Evolutionary conservation across 441 rosid species (phyloP), one percentile per base, ranked within the genome.

Genomic region (Aleurites moluccanus): DNA sequence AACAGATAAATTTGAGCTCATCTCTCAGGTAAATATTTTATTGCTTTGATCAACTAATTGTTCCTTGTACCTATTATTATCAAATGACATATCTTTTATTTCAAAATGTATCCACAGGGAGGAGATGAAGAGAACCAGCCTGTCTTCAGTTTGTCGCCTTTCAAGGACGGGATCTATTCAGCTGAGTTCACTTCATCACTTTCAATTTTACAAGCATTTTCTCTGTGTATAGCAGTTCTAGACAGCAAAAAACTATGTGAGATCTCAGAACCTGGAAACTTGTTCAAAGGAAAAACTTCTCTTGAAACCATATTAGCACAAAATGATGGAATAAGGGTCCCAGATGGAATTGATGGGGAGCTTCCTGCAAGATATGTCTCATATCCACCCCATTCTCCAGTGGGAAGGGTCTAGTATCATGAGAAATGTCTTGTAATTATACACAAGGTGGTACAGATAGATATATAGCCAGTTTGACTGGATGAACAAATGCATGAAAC

Each of bases 151-250:
- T 79, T 93, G 75, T 77, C 89, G 30, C 86, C 92, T 4, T 90
- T 85, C 83, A 88, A 87, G 85, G 98, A 93, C 27, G 91, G 88
- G 64, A 88, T 88, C 70, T 91, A 86, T 80, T 88, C 96, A 1
- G 92, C 93, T 14, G 91, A 95, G 82, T 95, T 91, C 84, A 85
- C 80, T 73, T 78, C 99, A 44, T 79, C 92, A 6, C 87, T 95
- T 77, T 82, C 97, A 13, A 82, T 81, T 73, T 62, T 95, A 78
- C 97, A 93, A 85, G 96, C 99, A 73, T 91, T 95, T 83, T 86
- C 98, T 50, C 80, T 90, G 44, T 88, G 99, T 78, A 82, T 93
- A 78, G 92, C 98, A 10, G 83, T 85, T 73, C 81, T 89, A 76
- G 99, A 91, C 66, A 77, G 93, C 80, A 70, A 83, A 56, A 84